A percentile compares a stretch with the other conserved stretches of the same genome.
Evolutionary conservation across 306 rosid genomes (phyloP).

Genomic region (Cercis canadensis): DNA sequence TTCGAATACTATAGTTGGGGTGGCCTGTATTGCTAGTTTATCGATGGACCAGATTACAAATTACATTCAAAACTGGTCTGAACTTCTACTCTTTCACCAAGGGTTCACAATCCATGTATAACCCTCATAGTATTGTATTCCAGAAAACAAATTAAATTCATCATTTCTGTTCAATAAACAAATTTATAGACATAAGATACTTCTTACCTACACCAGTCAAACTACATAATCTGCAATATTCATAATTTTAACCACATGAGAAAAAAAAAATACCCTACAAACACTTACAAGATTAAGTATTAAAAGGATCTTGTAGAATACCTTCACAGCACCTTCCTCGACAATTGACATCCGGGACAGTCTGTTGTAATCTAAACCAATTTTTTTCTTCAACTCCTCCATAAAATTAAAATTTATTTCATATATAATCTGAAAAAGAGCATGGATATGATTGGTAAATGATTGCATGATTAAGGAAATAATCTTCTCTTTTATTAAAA

Average conservation of each 20-base stretch:
- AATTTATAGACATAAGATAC: no score
- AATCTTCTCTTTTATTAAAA: background rate
- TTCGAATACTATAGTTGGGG: no score
- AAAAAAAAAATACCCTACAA: conserved; percentile 21
- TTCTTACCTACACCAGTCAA: no score
- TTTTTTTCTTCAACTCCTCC: conserved; percentile 75
- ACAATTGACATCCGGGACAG: conserved; percentile 74
- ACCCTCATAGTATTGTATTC: background rate
- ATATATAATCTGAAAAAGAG: conserved; percentile 63
- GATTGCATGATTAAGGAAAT: conserved; percentile 13
- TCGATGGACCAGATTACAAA: no score
- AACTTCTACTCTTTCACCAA: no score
- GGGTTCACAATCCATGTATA: no score
- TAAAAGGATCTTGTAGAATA: conserved; percentile 34
- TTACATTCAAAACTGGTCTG: no score
- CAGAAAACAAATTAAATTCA: background rate
- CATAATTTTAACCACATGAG: conserved; percentile 3
- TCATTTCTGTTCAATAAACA: no score
- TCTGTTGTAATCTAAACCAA: conserved; percentile 69
- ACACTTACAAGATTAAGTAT: conserved; percentile 32
- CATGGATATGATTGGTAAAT: conserved; percentile 26
- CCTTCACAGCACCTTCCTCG: conserved; percentile 78
- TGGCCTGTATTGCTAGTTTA: no score
- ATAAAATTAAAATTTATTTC: conserved; percentile 60
- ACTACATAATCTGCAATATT: conserved; percentile 15